These are phyloP conservation scores for Paecilomyces sp. DNA, from an alignment of 2,329 filamentous ascomycete genomes.

Conservation along the genomic window DNA sequence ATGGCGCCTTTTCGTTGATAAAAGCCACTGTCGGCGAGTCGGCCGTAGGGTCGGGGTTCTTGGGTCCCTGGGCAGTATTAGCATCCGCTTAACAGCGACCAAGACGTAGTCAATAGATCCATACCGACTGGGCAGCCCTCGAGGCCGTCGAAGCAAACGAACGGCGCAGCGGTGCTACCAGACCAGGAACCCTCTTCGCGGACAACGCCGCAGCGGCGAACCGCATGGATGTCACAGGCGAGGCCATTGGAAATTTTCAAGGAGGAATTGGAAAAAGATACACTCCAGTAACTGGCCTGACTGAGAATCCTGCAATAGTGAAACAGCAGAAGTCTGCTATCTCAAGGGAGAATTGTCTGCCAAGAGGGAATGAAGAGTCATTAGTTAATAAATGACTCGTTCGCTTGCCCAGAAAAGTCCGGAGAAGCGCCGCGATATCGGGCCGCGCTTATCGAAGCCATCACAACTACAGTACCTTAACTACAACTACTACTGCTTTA, in stretches of 20 bases:
- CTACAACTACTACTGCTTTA: neutral
- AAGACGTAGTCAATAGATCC: neutral
- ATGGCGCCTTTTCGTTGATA: constrained; percentile 68
- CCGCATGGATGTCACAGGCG: neutral
- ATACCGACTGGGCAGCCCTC: constrained; percentile 15
- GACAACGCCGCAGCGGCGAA: constrained; percentile 14
- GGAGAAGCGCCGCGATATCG: constrained; percentile 18
- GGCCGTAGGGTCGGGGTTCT: constrained; percentile 62
- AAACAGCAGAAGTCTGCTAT: neutral
- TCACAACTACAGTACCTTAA: constrained; percentile 8
- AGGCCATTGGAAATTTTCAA: constrained; percentile 1
- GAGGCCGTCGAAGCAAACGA: constrained; percentile 24
- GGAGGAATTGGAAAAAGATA: constrained; percentile 2
- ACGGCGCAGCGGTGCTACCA: constrained; percentile 26
- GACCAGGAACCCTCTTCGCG: constrained; percentile 18
- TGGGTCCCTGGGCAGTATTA: constrained; percentile 33
- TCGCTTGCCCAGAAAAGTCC: constrained; percentile 5
- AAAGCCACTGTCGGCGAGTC: constrained; percentile 70
- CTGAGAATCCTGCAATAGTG: constrained; percentile 1
- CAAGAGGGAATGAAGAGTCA: neutral
- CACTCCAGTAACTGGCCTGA: neutral
- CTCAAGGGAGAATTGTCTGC: neutral
- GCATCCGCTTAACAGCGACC: neutral
- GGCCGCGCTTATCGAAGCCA: constrained; percentile 8
- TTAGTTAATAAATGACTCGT: neutral